Evolutionary conservation across 495 filamentous ascomycete genomes (phyloP).

Genomic region (Penicillium dipodomyicola): DNA sequence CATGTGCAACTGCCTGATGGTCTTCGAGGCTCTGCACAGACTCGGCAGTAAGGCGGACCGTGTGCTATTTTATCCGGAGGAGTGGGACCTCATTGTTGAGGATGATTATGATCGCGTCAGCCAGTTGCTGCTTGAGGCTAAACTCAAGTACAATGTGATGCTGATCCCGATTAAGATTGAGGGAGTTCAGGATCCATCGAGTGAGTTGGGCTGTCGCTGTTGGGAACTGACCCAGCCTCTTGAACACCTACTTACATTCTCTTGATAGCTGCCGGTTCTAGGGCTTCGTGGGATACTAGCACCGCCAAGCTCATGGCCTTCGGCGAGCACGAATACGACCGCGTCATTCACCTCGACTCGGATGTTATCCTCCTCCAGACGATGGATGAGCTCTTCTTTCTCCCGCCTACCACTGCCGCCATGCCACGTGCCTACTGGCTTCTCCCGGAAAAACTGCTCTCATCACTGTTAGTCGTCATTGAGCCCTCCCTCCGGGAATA

Average conservation of each 20-base stretch:
- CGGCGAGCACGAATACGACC: slow-evolving; percentile 63
- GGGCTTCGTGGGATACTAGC: slow-evolving; percentile 56
- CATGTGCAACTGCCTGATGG: slow-evolving; percentile 75
- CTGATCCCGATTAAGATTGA: slow-evolving; percentile 60
- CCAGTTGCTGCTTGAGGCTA: slow-evolving; percentile 57
- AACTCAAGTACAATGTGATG: slow-evolving; percentile 58
- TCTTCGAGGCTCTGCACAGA: slow-evolving; percentile 62
- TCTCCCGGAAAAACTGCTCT: slow-evolving; percentile 53
- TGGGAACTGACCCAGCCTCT: not conserved
- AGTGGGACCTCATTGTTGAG: slow-evolving; percentile 49
- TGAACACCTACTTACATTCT: not conserved
- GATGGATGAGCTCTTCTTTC: slow-evolving; percentile 73
- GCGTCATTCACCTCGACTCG: slow-evolving; percentile 67
- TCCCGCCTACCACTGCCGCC: slow-evolving; percentile 57
- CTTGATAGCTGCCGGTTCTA: slow-evolving; percentile 19
- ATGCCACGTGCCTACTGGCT: slow-evolving; percentile 75
- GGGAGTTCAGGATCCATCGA: slow-evolving; percentile 40
- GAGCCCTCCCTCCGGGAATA: slow-evolving; percentile 58
- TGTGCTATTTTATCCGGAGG: slow-evolving; percentile 63
- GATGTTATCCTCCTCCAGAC: slow-evolving; percentile 61
- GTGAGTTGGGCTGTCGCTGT: slow-evolving; percentile 21
- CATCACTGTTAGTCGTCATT: slow-evolving; percentile 63
- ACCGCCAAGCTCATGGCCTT: slow-evolving; percentile 71
- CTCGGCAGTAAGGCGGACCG: slow-evolving; percentile 62
- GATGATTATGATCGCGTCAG: slow-evolving; percentile 45